Evolutionary conservation across 176 grass and related monocot genomes (phyloP), one percentile per base, ranked within the genome.

Genomic region (Carex parvula): DNA sequence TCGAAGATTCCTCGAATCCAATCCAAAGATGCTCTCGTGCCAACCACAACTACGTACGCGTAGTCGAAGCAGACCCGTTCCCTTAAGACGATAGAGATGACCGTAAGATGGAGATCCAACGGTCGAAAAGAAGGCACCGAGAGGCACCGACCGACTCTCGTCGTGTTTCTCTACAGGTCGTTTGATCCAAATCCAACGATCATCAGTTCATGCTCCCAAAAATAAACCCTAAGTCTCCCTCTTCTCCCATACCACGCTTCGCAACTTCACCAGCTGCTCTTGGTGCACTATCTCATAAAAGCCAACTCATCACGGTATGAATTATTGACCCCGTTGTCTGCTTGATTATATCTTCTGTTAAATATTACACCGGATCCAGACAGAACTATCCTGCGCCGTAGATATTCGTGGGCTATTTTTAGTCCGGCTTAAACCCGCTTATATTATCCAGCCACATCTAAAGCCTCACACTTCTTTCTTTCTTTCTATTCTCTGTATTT

Each of bases 371-470:
- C 35, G 17, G 79, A 22, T 22, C 1, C 56, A 41, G 11, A 6
- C 5, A 26, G 9, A 21, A 26, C 11, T 37, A 42, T 81, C 53
- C 3, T 81, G 32, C 35, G 32, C 9, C 9, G 37, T 50, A 63
- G 79, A 81, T 81, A 64, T 81, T 81, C 64, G 6, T 6, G 67
- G 41, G 2, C 67, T 70, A 70, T 48, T 22, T 50, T 54, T 29
- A 64, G 79, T 64, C 79, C 3, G 61, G 44, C 59, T 68, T 33
- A 83, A 67, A 67, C 80, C 60, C 60, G 55, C 80, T 65, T 83
- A 83, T 83, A 83, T 83, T 67, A 67, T 82, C 80, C 60, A 82
- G 39, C 80, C 56, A 9, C 15, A 67, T 11, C n/a, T 21, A 46
- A 80, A 30, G 41, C 62, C 39, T 83, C 59, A 18, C 80, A 83